A percentile compares a stretch with the other conserved stretches of the same genome.
phyloP scores from a whole-genome alignment of 83 land plant genomes.

The Picea abies region DNA sequence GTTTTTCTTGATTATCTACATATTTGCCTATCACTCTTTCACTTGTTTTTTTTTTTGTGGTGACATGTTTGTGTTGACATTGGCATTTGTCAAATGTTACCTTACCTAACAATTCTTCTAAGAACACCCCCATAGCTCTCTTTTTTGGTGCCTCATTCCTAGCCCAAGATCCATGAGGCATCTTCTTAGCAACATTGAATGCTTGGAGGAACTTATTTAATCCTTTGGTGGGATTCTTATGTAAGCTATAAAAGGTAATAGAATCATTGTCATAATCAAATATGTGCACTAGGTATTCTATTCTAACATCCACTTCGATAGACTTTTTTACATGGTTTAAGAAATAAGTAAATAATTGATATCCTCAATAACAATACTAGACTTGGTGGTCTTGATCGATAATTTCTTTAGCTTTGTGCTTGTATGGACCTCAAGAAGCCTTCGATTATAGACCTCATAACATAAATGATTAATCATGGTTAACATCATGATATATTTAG shows the following conservation, averaged over 20 bases:
- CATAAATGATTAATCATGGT: constrained; percentile 67
- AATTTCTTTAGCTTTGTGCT: constrained; percentile 64
- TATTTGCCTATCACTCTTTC: background rate
- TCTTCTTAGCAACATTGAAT: constrained; percentile 44
- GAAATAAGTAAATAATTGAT: constrained; percentile 60
- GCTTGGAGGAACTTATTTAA: constrained; percentile 43
- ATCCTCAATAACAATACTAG: constrained; percentile 30
- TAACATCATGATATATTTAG: constrained; percentile 67
- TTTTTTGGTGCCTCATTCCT: background rate
- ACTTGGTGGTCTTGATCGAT: too few relatives aligned
- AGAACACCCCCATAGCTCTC: background rate
- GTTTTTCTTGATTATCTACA: background rate
- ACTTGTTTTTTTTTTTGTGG: too few relatives aligned
- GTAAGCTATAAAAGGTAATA: constrained; percentile 61
- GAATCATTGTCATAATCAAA: constrained; percentile 22
- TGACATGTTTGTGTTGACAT: background rate
- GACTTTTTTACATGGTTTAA: constrained; percentile 22
- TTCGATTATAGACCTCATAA: constrained; percentile 72
- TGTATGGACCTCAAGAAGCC: constrained; percentile 62
- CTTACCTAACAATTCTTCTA: background rate
- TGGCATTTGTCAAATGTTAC: too few relatives aligned
- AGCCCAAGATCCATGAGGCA: constrained; percentile 1
- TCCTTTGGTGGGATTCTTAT: constrained; percentile 42
- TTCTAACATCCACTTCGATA: constrained; percentile 6
- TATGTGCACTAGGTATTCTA: background rate